phyloP scores from a whole-genome alignment of 1,139 yeast species.

The Meyerozyma smithsonii region DNA sequence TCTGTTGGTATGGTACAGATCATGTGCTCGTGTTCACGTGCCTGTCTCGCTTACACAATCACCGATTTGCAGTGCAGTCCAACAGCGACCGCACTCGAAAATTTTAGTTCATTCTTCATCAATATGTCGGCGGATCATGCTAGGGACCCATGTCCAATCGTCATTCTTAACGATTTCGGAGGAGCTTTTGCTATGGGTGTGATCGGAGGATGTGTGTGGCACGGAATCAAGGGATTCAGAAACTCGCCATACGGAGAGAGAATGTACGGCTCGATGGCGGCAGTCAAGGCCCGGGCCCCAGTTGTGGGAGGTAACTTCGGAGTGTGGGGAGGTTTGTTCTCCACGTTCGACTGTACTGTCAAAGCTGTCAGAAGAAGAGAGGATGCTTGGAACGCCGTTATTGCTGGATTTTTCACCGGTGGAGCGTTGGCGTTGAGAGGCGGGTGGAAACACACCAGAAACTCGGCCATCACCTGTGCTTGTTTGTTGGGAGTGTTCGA shows the following conservation, averaged over 20 bases:
- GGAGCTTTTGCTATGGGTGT: conserved; percentile 99
- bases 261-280: conserved; percentile 81
- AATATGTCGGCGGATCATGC: conserved; percentile 90
- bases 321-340: conserved; percentile 98
- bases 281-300: conserved; percentile 95
- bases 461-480: conserved; percentile 96
- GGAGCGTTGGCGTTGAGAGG: conserved; percentile 98
- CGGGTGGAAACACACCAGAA: conserved; percentile 96
- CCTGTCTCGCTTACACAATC: no score
- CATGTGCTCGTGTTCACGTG: no score
- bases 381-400: conserved; percentile 97
- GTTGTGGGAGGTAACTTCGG: conserved; percentile 99
- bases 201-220: conserved; percentile 98
- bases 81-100: not conserved
- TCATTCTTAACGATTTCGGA: conserved; percentile 93
- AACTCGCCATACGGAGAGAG: conserved; percentile 97
- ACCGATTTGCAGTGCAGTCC: no score
- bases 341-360: conserved; percentile 92
- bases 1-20: no score
- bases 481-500: conserved; percentile 94
- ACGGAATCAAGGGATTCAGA: conserved; percentile 97
- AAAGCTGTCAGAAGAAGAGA: conserved; percentile 95
- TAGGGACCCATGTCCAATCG: conserved; percentile 98
- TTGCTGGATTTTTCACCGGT: conserved; percentile 98
- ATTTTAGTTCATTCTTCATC: not conserved